Conservation (phyloP, 2,329 filamentous ascomycete species). For the Neopestalotiopsis clavispora region DNA sequence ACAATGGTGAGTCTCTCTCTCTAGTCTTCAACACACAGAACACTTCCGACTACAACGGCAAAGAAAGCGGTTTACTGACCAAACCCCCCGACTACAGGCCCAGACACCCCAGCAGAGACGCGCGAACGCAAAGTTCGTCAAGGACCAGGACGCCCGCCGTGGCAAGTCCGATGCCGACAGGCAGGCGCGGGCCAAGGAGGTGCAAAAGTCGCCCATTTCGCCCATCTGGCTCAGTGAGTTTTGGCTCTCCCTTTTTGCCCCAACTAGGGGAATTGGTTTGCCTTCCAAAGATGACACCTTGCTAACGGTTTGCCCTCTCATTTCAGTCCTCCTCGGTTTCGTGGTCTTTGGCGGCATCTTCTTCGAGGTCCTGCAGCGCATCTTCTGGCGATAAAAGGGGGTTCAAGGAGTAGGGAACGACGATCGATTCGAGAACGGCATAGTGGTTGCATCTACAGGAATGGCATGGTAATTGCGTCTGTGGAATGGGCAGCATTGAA, state of each 20-base stretch:
- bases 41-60: neutral
- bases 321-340: constrained; percentile 60
- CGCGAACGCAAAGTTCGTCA: constrained; percentile 79
- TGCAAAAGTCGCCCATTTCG: constrained; percentile 65
- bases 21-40: neutral
- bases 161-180: constrained; percentile 72
- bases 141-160: constrained; percentile 73
- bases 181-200: constrained; percentile 64
- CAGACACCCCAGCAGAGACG: constrained; percentile 86
- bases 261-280: neutral
- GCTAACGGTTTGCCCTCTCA: neutral
- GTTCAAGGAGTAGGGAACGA: neutral
- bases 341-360: constrained; percentile 65
- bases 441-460: neutral
- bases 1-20: constrained; percentile 30
- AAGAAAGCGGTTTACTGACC: neutral
- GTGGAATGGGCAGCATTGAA: too few species aligned
- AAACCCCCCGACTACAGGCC: constrained; percentile 54
- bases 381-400: constrained; percentile 45
- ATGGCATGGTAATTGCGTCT: neutral
- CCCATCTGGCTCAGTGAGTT: constrained; percentile 67
- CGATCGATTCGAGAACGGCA: neutral
- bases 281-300: neutral
- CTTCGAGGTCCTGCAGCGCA: constrained; percentile 61
- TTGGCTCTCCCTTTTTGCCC: neutral